Percentiles rank a stretch among this genome's conserved stretches.
Evolutionary conservation across 2,329 filamentous ascomycete genomes (phyloP).

Genomic region (Botryotinia narcissicola): DNA sequence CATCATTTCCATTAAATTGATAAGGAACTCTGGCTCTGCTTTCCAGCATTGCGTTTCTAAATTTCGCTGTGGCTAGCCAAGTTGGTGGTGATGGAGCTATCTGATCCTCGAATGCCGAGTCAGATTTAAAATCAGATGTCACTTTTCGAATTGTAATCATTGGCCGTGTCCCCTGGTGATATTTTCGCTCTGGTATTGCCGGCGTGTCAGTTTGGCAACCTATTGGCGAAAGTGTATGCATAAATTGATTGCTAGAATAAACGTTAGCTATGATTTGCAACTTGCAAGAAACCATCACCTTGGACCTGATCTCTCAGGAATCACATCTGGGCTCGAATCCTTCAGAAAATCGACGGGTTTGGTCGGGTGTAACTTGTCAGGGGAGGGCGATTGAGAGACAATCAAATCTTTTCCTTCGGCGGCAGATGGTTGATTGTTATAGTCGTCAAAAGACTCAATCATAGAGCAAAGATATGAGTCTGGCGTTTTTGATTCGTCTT

Average conservation of each 20-base stretch:
- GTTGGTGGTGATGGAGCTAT: conserved; percentile 2
- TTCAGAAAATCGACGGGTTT: conserved; percentile 24
- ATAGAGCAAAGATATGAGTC: conserved; percentile 18
- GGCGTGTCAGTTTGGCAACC: not conserved
- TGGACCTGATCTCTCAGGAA: not conserved
- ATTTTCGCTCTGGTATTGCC: not conserved
- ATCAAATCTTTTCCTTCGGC: not conserved
- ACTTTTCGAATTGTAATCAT: conserved; percentile 8
- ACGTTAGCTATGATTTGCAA: not conserved
- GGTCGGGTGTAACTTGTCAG: conserved; percentile 17
- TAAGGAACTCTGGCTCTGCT: conserved; percentile 3
- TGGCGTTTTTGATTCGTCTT: conserved; percentile 3
- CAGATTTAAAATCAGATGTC: not conserved
- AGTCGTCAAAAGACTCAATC: conserved; percentile 14
- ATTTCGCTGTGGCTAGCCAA: conserved; percentile 3
- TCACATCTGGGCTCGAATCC: conserved; percentile 16
- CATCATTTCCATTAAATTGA: not conserved
- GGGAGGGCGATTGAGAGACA: conserved; percentile 20
- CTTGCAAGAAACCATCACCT: not conserved
- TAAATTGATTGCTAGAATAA: not conserved
- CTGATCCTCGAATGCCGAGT: not conserved
- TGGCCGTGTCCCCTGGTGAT: not conserved
- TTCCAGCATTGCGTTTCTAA: not conserved
- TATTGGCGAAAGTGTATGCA: not conserved
- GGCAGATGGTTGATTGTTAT: not conserved